A percentile compares a stretch with the other conserved stretches of the same genome.
phyloP scores from a whole-genome alignment of 2,329 filamentous ascomycete genomes.

The Stachybotrys echinatus region DNA sequence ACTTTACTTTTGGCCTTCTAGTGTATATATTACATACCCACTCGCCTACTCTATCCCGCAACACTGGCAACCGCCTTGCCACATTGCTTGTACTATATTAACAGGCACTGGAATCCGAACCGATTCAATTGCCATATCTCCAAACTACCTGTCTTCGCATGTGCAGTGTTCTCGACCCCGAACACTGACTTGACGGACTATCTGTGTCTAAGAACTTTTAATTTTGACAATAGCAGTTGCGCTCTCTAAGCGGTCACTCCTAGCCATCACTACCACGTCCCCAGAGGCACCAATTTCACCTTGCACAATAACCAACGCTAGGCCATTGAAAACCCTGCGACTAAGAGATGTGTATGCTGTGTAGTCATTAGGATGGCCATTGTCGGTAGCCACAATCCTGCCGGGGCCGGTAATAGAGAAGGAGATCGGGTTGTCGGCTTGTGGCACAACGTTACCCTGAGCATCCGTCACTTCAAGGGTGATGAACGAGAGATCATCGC shows the following conservation, averaged over 20 bases:
- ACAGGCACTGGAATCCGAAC: too few species aligned
- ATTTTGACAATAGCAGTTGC: too few species aligned
- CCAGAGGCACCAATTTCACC: slow-evolving; percentile 11
- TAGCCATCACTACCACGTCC: background rate
- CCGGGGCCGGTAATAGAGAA: slow-evolving; percentile 38
- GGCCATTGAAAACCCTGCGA: slow-evolving; percentile 35
- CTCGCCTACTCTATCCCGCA: too few species aligned
- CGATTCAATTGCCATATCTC: too few species aligned
- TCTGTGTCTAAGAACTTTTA: too few species aligned
- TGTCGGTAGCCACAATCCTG: slow-evolving; percentile 44
- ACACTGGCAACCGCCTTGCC: too few species aligned
- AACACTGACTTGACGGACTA: too few species aligned
- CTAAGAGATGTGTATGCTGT: slow-evolving; percentile 31
- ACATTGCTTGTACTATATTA: too few species aligned
- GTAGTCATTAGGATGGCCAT: slow-evolving; percentile 42
- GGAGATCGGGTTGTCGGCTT: slow-evolving; percentile 33
- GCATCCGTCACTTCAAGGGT: slow-evolving; percentile 38
- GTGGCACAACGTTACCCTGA: slow-evolving; percentile 35
- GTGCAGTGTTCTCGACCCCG: too few species aligned
- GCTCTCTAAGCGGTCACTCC: background rate
- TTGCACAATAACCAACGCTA: slow-evolving; percentile 33
- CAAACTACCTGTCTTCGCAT: too few species aligned
- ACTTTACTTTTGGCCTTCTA: too few species aligned
- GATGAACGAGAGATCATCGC: slow-evolving; percentile 41
- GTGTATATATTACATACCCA: too few species aligned